Base-by-base conservation (phyloP, 768 basidiomycete genomes). In the Pleurotus tuoliensis region DNA sequence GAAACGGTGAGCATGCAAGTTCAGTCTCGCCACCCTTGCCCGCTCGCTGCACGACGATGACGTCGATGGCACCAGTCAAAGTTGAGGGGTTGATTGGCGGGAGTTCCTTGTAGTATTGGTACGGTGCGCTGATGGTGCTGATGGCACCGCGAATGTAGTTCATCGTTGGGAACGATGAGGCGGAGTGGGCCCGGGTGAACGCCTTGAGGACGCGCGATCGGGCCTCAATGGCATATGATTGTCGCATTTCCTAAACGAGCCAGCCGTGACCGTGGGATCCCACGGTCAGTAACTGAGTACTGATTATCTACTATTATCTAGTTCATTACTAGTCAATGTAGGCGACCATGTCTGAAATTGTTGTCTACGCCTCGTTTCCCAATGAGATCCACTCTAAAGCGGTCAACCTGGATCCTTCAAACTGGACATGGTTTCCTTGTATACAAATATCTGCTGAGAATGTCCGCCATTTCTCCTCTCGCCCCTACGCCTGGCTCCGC, bases 51-150 rank as follows among this genome's bases (percentile, higher is more conserved):
- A 99, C 84, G 62, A 98, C 96, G 65, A 99, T 94, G 71, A 99
- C 92, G 80, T 99, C 96, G 80, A 98, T 97, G 44, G 97, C 97
- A 45, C 97, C 96, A 3, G 95, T 97, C 57, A 99, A 83, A 0
- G 97, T 99, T 0, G 96, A 88, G 0, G 97, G 94, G 64, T 99
- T 99, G 60, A 97, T 91, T 41, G 82, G 82, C 2, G 82, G 80
- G n/a, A 86, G 73, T 56, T 92, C 91, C 70, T 86, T 90, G 79
- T 94, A 94, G 75, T 93, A 94, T 59, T 90, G 88, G 68, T 92
- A 92, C 12, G 90, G 90, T 11, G 88, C 91, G 70, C 85, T 88
- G 67, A 92, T 90, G 41, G 88, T 89, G 66, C 76, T 88, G 68
- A 92, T 86, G 20, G 91, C 90, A 59, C 91, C 91, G 62, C 91